Conservation (phyloP, 306 rosid species). For the Malus sieversii region DNA sequence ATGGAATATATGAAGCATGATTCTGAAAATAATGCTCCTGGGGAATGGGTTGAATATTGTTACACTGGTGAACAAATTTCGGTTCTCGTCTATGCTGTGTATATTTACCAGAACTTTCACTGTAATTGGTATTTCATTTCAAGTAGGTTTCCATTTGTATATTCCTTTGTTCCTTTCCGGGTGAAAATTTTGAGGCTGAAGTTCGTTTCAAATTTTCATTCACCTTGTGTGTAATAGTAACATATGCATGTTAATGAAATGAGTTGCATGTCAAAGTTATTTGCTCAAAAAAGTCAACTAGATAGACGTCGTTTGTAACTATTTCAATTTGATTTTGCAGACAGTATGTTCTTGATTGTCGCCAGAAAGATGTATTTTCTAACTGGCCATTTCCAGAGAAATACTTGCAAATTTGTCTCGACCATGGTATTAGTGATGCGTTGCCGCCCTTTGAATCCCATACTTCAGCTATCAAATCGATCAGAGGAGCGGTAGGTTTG, state of each 20-base stretch:
- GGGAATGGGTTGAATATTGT: too few relatives aligned
- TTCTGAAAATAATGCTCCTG: too few relatives aligned
- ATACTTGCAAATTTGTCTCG: slow-evolving; percentile 39
- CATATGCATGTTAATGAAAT: too few relatives aligned
- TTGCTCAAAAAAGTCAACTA: neutral
- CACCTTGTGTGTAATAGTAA: too few relatives aligned
- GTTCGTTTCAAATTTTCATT: neutral
- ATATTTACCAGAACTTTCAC: neutral
- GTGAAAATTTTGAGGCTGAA: neutral
- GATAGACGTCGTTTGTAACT: neutral
- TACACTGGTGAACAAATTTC: neutral
- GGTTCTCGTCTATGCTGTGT: neutral
- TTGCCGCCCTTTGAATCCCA: slow-evolving; percentile 41
- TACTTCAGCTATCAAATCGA: slow-evolving; percentile 14
- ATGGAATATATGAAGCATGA: neutral
- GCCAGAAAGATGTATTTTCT: slow-evolving; percentile 25
- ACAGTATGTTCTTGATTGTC: slow-evolving; percentile 43
- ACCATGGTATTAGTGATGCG: slow-evolving; percentile 36
- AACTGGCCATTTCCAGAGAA: slow-evolving; percentile 58
- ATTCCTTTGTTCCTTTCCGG: neutral
- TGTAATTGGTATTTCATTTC: neutral
- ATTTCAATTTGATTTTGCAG: slow-evolving; percentile 21
- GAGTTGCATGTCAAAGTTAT: neutral
- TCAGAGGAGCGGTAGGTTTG: slow-evolving; percentile 15
- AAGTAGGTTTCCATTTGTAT: neutral